phyloP scores from a whole-genome alignment of 345 rosid species.

The Moringa oleifera region DNA sequence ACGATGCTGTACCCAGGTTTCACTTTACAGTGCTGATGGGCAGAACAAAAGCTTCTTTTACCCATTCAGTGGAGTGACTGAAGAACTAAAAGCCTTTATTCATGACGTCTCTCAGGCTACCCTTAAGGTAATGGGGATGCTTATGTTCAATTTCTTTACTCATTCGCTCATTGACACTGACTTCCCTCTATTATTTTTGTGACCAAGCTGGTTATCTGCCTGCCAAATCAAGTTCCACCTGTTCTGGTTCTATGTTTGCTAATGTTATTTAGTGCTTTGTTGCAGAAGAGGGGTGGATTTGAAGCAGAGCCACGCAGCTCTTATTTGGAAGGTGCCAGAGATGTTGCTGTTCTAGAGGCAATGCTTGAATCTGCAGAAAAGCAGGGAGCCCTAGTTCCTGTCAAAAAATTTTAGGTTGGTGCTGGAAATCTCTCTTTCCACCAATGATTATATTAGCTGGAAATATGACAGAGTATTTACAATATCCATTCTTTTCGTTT shows the following conservation, averaged over 20 bases:
- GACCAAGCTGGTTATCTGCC: too few species aligned
- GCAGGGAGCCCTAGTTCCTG: slow-evolving; percentile 53
- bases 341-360: slow-evolving; percentile 79
- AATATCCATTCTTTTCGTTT: too few species aligned
- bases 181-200: too few species aligned
- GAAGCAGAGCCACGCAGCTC: slow-evolving; percentile 68
- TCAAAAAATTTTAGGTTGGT: slow-evolving; percentile 42
- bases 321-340: slow-evolving; percentile 84
- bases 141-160: neutral
- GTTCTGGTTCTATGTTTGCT: neutral
- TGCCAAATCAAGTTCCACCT: too few species aligned
- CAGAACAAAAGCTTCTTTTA: slow-evolving; percentile 51
- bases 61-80: slow-evolving; percentile 85
- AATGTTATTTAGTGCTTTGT: neutral
- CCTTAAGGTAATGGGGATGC: slow-evolving; percentile 40
- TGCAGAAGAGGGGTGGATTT: slow-evolving; percentile 44
- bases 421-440: neutral
- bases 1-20: slow-evolving; percentile 36
- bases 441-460: too few species aligned
- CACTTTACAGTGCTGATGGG: slow-evolving; percentile 52
- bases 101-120: slow-evolving; percentile 52
- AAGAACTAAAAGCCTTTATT: slow-evolving; percentile 76
- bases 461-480: too few species aligned
- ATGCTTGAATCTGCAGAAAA: slow-evolving; percentile 88
- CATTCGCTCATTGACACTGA: neutral